Conservation (phyloP, 1,139 yeast genomes). For the Hemisphaericaspora xylofermentans region DNA sequence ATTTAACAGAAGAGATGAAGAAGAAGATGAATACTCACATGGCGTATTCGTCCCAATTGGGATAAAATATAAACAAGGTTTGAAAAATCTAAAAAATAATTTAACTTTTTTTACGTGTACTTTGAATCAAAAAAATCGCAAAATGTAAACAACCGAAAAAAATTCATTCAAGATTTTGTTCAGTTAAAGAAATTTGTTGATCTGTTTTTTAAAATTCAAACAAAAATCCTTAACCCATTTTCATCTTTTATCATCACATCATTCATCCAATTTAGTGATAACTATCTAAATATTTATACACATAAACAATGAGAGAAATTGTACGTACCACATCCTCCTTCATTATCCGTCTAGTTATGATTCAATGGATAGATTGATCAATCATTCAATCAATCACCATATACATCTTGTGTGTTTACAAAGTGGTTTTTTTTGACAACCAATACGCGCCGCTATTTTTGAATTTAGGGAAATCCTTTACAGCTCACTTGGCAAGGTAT, state of each 20-base stretch:
- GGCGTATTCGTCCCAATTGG: constrained; percentile 1
- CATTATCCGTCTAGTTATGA: neutral
- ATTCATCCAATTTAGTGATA: neutral
- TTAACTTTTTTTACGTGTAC: neutral
- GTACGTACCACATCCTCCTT: constrained; percentile 8
- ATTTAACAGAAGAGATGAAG: too few relatives aligned
- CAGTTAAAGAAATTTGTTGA: neutral
- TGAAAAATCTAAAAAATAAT: too few relatives aligned
- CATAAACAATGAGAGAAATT: constrained; percentile 15
- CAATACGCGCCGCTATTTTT: constrained; percentile 1
- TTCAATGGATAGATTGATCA: neutral
- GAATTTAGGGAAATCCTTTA: neutral
- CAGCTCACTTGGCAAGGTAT: neutral
- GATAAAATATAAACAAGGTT: constrained; percentile 5
- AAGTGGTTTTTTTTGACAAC: constrained; percentile 1
- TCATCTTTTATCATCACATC: neutral
- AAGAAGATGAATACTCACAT: too few relatives aligned
- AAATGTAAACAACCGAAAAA: constrained; percentile 1
- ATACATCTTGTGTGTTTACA: neutral
- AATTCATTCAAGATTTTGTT: neutral
- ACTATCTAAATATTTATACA: neutral
- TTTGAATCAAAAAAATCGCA: neutral
- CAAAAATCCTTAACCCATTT: neutral
- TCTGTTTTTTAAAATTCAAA: too few relatives aligned
- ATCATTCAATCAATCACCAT: neutral